Base-by-base conservation (phyloP, 805 yeast species). In the Yamadazyma ubonensis region DNA sequence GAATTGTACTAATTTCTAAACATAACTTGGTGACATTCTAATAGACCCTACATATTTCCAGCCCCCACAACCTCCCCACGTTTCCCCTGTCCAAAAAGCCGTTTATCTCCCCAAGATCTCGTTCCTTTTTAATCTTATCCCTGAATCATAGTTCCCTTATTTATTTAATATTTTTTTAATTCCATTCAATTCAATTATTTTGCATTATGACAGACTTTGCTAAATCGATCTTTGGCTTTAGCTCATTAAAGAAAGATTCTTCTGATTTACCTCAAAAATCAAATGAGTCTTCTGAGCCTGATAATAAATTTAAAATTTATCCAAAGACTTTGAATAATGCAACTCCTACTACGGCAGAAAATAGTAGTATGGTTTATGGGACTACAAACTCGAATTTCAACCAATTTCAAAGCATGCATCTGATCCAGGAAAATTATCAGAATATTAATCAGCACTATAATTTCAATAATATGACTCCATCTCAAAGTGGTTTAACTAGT, bases 311-410 rank as follows among this genome's bases (percentile, higher is more conserved):
- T 18, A 44, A 43, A 30, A 39, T 42, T 18, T 41, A 42, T 36
- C 73, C 73, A 27, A 67, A 65, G 41, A 61, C 67, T 15, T 57
- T 69, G 38, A 58, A 63, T 25, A 46, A 46, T 34, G 63, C 61
- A 1, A 68, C 79, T 4, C 51, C 51, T 86, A 82, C 91, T 2
- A 83, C 86, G 2, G 89, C 89, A 0, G 71, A 80, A 34, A 75
- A 76, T 44, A 73, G 73, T 42, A 73, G 83, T 2, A 72, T 79
- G 59, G 90, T 78, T 1, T 75, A 81, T 59, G 90, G 89, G 2
- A 82, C 88, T 4, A 82, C 51, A 42, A 29, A 21, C 21, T 27
- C 31, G 7, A 32, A 31, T 14, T 34, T 31, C 16, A 34, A 30
- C 35, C 57, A 29, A 35, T 50, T 25, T 31, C 43, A 39, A 19